Conservation (phyloP, 2,329 filamentous ascomycete species). For the Truncatella angustata region DNA sequence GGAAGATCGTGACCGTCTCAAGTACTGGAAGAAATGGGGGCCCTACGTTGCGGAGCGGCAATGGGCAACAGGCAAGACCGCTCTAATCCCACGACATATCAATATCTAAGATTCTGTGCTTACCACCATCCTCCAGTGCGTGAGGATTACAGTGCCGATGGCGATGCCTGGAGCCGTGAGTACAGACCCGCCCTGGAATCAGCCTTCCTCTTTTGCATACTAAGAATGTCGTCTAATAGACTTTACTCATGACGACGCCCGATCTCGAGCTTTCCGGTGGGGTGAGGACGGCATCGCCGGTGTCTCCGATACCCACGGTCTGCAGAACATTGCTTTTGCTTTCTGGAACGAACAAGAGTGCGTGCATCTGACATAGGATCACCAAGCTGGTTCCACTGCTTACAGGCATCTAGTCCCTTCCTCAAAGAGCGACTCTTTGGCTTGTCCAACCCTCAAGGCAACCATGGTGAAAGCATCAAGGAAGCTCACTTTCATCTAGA, state of each 20-base stretch:
- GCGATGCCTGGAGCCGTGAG: slow-evolving; percentile 94
- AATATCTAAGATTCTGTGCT: not conserved
- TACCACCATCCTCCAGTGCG: slow-evolving; percentile 54
- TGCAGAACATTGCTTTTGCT: slow-evolving; percentile 89
- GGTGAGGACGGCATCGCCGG: slow-evolving; percentile 96
- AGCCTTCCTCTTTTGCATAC: slow-evolving; percentile 12
- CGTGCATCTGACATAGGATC: slow-evolving; percentile 15
- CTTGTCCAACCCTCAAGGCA: slow-evolving; percentile 92
- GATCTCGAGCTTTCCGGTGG: slow-evolving; percentile 88
- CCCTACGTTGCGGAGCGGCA: slow-evolving; percentile 91
- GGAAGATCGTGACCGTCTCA: slow-evolving; percentile 76
- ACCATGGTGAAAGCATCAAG: slow-evolving; percentile 96
- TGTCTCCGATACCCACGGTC: slow-evolving; percentile 84
- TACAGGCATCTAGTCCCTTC: slow-evolving; percentile 64
- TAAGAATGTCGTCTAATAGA: slow-evolving; percentile 51
- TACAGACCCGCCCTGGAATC: slow-evolving; percentile 25
- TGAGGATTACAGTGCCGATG: slow-evolving; percentile 87
- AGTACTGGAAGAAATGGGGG: slow-evolving; percentile 99
- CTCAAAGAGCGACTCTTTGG: slow-evolving; percentile 95
- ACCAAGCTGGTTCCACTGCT: slow-evolving; percentile 29
- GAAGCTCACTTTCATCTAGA: slow-evolving; percentile 96
- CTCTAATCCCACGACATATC: slow-evolving; percentile 6
- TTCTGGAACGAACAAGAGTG: slow-evolving; percentile 99
- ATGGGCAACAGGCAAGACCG: slow-evolving; percentile 79
- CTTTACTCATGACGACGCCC: slow-evolving; percentile 90